Base-by-base conservation (phyloP, 192 early-diverging fungal genomes). In the Linnemannia schmuckeri region DNA sequence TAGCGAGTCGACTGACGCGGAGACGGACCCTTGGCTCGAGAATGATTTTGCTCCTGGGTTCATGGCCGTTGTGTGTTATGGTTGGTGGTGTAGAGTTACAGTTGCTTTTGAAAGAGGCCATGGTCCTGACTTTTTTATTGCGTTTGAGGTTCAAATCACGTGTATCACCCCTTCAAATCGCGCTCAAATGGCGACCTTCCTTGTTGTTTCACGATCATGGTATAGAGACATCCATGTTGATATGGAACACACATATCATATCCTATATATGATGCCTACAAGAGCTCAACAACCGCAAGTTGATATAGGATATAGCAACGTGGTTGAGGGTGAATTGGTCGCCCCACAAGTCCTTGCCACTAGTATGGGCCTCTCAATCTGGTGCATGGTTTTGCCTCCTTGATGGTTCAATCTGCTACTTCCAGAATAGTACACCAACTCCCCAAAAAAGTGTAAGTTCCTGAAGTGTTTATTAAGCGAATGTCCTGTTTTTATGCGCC, bases 1-100 rank as follows among this genome's bases (percentile, higher is more conserved):
- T 40, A 85, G 44, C 10, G 83, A 85, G 74, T 85, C 83, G 77
- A 85, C 57, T 17, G 83, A 79, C 20, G 83, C 78, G 9, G 78
- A 41, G 41, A 75, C 52, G 22, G 74, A 79, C 27, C 54, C 70
- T 15, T 54, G 75, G 70, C 75, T 82, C 18, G 82, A 47, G 30
- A 79, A 61, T 54, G 82, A 61, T 54, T 79, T 84, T 68, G 61
- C 7, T 18, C 73, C 24, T 15, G 82, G 54, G 69, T 84, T 72
- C 82, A 84, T 84, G 63, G 30, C 35, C 18, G 74, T 66, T 27
- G 61, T 66, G 27, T 61, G 10, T 24, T 55, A 4, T 17, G 6
- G 30, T 1, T 38, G 37, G 30, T 40, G 10, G 30, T 40, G 44
- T 46, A 15, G 12, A 63, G 27, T 17, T n/a, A 6, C 24, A 69